Evolutionary conservation across 2,329 filamentous ascomycete species (phyloP).

Genomic region (Hypoxylon sp.): DNA sequence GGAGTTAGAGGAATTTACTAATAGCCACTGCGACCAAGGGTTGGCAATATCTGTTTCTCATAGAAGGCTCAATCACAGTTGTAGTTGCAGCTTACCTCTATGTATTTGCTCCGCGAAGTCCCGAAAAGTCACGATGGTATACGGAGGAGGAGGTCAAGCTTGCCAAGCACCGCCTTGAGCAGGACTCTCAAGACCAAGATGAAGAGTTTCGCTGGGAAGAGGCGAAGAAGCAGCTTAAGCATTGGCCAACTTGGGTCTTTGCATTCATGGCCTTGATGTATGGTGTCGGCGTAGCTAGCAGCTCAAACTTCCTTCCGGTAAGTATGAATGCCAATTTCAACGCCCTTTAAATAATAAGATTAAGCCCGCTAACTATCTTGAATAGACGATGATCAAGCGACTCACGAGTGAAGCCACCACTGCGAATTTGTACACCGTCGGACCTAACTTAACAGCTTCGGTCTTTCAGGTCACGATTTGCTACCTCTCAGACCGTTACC

Average conservation of each 20-base stretch:
- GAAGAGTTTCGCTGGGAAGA: constrained; percentile 47
- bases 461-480: constrained; percentile 41
- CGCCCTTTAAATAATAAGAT: neutral
- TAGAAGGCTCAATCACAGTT: constrained; percentile 50
- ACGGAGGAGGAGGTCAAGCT: constrained; percentile 48
- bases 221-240: constrained; percentile 44
- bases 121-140: constrained; percentile 47
- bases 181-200: constrained; percentile 45
- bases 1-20: neutral
- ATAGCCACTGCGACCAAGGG: constrained; percentile 27
- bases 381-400: constrained; percentile 54
- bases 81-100: constrained; percentile 44
- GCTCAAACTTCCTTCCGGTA: constrained; percentile 49
- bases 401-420: constrained; percentile 54
- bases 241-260: constrained; percentile 48
- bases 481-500: constrained; percentile 43
- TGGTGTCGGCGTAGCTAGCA: constrained; percentile 49
- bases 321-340: neutral
- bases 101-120: constrained; percentile 44
- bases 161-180: constrained; percentile 48
- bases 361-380: neutral
- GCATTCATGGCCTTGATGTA: constrained; percentile 49
- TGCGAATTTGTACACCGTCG: constrained; percentile 47
- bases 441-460: constrained; percentile 44
- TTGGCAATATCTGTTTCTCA: constrained; percentile 52